phyloP scores from a whole-genome alignment of 129 eudicot genomes.

The carrot (Daucus carota) region DNA sequence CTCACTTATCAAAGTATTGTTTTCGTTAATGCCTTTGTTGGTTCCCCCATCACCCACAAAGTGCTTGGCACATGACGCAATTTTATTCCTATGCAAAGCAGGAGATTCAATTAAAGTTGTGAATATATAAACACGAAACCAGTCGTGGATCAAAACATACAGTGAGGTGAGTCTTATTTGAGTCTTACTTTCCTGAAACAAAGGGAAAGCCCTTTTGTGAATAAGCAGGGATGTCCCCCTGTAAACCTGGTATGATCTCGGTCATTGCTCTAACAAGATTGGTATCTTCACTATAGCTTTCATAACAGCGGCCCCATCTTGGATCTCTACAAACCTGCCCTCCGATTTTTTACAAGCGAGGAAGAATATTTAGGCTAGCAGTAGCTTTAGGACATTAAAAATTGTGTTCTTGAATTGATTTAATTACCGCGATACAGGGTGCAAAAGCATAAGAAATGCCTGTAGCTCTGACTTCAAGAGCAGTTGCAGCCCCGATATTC shows the following conservation, averaged over 20 bases:
- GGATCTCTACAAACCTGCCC: slow-evolving; percentile 59
- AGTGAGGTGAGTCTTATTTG: neutral
- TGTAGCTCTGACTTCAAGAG: slow-evolving; percentile 81
- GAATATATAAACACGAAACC: neutral
- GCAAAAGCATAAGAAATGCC: slow-evolving; percentile 76
- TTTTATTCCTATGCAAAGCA: slow-evolving; percentile 28
- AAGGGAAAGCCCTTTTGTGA: slow-evolving; percentile 34
- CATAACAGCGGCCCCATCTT: slow-evolving; percentile 59
- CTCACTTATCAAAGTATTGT: slow-evolving; percentile 39
- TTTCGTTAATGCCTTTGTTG: slow-evolving; percentile 57
- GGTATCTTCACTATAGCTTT: slow-evolving; percentile 54
- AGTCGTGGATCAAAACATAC: neutral
- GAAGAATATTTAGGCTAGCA: neutral
- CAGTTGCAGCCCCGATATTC: slow-evolving; percentile 85
- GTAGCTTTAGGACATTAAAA: neutral
- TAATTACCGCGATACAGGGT: slow-evolving; percentile 78
- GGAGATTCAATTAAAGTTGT: neutral
- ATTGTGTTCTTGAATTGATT: neutral
- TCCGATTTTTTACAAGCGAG: neutral
- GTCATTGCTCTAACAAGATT: slow-evolving; percentile 43
- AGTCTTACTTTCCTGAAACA: slow-evolving; percentile 38
- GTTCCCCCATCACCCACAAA: slow-evolving; percentile 85
- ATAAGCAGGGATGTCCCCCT: slow-evolving; percentile 38
- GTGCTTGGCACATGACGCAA: slow-evolving; percentile 69
- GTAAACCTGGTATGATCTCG: slow-evolving; percentile 47